Percentiles rank a stretch among this genome's conserved stretches.
These are phyloP conservation scores for Fraxinus albicans DNA, from an alignment of 305 asterid genomes.

Conservation along the genomic window DNA sequence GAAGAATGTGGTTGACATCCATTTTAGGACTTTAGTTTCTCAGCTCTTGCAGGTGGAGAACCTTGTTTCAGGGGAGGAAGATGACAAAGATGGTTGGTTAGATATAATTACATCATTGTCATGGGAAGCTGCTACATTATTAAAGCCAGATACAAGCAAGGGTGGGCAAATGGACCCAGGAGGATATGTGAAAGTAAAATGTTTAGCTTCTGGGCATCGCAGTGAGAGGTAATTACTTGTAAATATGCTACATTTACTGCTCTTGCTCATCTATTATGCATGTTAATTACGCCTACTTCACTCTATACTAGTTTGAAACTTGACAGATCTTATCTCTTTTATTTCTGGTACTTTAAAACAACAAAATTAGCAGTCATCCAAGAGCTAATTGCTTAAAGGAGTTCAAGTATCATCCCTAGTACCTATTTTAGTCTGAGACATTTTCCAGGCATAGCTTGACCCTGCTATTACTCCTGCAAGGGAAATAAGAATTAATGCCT, in stretches of 20 bases:
- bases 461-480: not conserved
- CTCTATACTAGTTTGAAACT: not conserved
- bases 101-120: conserved; percentile 54
- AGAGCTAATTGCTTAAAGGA: not conserved
- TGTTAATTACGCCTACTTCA: not conserved
- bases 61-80: conserved; percentile 43
- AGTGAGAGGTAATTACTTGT: conserved; percentile 43
- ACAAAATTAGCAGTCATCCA: not conserved
- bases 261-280: not conserved
- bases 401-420: not conserved
- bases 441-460: not conserved
- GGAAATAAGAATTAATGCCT: not conserved
- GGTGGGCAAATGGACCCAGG: conserved; percentile 68
- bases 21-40: conserved; percentile 80
- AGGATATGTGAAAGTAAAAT: conserved; percentile 57
- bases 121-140: conserved; percentile 61
- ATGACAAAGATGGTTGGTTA: conserved; percentile 53
- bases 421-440: not conserved
- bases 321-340: not conserved
- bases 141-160: conserved; percentile 56
- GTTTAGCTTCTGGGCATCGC: conserved; percentile 56
- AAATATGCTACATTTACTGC: not conserved
- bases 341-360: not conserved
- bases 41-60: conserved; percentile 62
- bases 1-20: conserved; percentile 52